A percentile compares a stretch with the other conserved stretches of the same genome.
phyloP scores from a whole-genome alignment of 371 early-diverging fungal genomes.

The Apophysomyces variabilis region DNA sequence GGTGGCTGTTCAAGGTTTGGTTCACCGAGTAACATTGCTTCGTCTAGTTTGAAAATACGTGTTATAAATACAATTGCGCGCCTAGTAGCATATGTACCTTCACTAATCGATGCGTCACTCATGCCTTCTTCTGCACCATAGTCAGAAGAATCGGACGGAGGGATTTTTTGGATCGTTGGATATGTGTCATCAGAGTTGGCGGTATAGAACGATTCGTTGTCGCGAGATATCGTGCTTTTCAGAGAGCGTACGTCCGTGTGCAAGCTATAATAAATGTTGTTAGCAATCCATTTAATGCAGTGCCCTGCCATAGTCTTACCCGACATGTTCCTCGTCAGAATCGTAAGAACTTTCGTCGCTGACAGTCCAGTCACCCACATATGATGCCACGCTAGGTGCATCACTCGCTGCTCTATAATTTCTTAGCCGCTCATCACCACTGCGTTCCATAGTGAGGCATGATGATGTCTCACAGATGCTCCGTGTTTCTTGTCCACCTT shows the following conservation, averaged over 20 bases:
- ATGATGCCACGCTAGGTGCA: constrained; percentile 24
- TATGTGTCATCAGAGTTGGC: constrained; percentile 26
- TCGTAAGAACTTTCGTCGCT: neutral
- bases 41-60: neutral
- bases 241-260: constrained; percentile 20
- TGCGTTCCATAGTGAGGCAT: constrained; percentile 4
- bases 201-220: constrained; percentile 50
- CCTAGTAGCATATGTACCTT: constrained; percentile 2
- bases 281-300: neutral
- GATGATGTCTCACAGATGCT: constrained; percentile 4
- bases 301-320: neutral
- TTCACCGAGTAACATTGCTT: neutral
- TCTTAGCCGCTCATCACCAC: constrained; percentile 16
- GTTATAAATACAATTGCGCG: neutral
- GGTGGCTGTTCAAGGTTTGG: neutral
- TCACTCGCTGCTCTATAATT: constrained; percentile 21
- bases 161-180: constrained; percentile 7
- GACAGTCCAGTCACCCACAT: constrained; percentile 25
- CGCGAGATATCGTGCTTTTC: constrained; percentile 30
- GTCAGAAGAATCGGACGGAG: constrained; percentile 5
- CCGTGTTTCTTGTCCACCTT: constrained; percentile 5
- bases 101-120: constrained; percentile 23
- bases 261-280: neutral
- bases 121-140: constrained; percentile 26
- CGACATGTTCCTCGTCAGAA: constrained; percentile 2